These are phyloP conservation scores for Coemansia sp. DNA, from an alignment of 192 early-diverging fungal genomes.

Conservation along the genomic window DNA sequence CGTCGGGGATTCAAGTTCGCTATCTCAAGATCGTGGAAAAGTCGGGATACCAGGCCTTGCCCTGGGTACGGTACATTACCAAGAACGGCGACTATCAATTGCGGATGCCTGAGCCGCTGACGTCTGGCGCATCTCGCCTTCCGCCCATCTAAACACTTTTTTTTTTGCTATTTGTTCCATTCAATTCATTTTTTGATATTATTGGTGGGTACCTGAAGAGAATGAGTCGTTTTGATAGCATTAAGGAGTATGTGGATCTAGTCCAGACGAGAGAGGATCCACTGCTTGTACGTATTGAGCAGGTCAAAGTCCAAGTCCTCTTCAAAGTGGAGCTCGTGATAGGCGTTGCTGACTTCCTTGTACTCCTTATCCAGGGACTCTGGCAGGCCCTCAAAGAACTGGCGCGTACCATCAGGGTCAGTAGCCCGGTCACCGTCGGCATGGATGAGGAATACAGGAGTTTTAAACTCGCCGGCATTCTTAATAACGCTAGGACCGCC, in stretches of 20 bases:
- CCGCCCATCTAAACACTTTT: constrained; percentile 62
- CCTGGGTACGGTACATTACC: constrained; percentile 91
- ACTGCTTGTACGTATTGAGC: constrained; percentile 37
- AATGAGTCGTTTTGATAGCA: neutral
- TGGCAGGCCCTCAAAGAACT: constrained; percentile 42
- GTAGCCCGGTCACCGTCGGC: constrained; percentile 50
- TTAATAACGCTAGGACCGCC: constrained; percentile 31
- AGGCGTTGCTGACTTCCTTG: constrained; percentile 34
- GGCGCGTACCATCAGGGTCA: constrained; percentile 34
- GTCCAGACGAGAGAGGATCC: constrained; percentile 42
- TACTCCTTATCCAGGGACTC: constrained; percentile 53
- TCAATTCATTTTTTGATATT: neutral
- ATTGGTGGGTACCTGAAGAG: neutral
- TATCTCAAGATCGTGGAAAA: constrained; percentile 93
- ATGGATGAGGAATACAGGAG: constrained; percentile 53
- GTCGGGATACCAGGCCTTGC: constrained; percentile 84
- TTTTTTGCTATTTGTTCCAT: neutral
- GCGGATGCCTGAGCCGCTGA: constrained; percentile 87
- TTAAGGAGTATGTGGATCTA: neutral
- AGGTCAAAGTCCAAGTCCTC: constrained; percentile 39
- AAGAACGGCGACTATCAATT: constrained; percentile 95
- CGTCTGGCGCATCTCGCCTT: constrained; percentile 66
- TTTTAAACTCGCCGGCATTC: constrained; percentile 20
- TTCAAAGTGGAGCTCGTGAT: constrained; percentile 59
- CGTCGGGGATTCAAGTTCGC: constrained; percentile 88